A percentile compares a stretch with the other conserved stretches of the same genome.
Evolutionary conservation across 1,284 basidiomycete genomes (phyloP).

Genomic region (Pseudozyma sp.): DNA sequence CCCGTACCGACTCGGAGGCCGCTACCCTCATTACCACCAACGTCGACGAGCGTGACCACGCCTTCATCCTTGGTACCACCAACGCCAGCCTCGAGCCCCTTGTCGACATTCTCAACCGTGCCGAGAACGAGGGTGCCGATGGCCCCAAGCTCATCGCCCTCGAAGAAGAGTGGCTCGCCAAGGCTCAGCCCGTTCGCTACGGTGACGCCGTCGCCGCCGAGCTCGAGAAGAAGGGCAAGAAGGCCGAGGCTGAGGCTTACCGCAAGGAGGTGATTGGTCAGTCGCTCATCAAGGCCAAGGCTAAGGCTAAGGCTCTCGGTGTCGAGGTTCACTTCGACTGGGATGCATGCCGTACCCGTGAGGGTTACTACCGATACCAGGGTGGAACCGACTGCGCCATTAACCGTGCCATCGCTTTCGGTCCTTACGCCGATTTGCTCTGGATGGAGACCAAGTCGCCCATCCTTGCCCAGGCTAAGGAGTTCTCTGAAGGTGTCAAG

Average conservation of each 20-base stretch:
- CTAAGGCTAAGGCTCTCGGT: slow-evolving; percentile 83
- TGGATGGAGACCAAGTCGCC: slow-evolving; percentile 90
- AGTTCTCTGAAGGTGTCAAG: slow-evolving; percentile 78
- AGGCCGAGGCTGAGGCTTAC: slow-evolving; percentile 73
- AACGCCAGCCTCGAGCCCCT: slow-evolving; percentile 79
- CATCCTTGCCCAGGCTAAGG: slow-evolving; percentile 90
- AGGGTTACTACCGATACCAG: slow-evolving; percentile 96
- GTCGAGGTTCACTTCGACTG: slow-evolving; percentile 86
- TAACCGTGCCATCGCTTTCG: slow-evolving; percentile 90
- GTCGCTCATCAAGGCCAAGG: slow-evolving; percentile 79
- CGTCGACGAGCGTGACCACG: slow-evolving; percentile 94
- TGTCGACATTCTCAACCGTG: slow-evolving; percentile 83
- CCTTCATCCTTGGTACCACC: slow-evolving; percentile 93
- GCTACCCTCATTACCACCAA: slow-evolving; percentile 96
- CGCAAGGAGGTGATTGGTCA: slow-evolving; percentile 75
- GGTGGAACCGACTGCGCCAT: slow-evolving; percentile 95
- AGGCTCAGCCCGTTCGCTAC: slow-evolving; percentile 84
- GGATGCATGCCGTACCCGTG: slow-evolving; percentile 91
- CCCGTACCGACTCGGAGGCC: slow-evolving; percentile 84
- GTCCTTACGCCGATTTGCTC: slow-evolving; percentile 86
- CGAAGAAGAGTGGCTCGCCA: slow-evolving; percentile 86
- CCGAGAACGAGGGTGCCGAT: slow-evolving; percentile 81
- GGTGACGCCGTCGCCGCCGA: slow-evolving; percentile 80
- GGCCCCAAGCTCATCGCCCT: slow-evolving; percentile 84
- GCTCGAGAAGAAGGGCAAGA: slow-evolving; percentile 76